Conservation (phyloP, 2,329 filamentous ascomycete species). For the Ceratocystis cubensis region DNA sequence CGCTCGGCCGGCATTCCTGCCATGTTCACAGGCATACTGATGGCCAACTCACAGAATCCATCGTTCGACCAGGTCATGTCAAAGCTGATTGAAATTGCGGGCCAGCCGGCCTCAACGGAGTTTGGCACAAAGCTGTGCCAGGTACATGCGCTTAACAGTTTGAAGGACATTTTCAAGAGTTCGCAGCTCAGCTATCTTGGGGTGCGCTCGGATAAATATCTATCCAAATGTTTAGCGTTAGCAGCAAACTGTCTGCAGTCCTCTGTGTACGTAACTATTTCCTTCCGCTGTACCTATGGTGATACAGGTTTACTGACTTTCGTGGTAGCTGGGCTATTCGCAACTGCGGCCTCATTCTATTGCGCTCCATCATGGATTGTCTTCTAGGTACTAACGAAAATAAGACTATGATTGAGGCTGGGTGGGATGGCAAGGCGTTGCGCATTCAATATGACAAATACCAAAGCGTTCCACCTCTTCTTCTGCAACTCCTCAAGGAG, state of each 20-base stretch:
- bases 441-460: constrained; percentile 60
- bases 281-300: constrained; percentile 12
- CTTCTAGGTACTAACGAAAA: constrained; percentile 65
- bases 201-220: constrained; percentile 57
- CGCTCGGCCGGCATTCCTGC: constrained; percentile 86
- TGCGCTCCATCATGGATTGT: constrained; percentile 71
- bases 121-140: constrained; percentile 64
- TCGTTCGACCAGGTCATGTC: constrained; percentile 54
- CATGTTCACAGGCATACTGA: constrained; percentile 68
- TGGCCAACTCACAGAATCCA: constrained; percentile 45
- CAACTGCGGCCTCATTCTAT: constrained; percentile 82
- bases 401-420: constrained; percentile 47
- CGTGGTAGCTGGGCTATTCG: constrained; percentile 69
- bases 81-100: constrained; percentile 48
- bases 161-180: constrained; percentile 84
- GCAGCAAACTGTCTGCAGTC: constrained; percentile 69
- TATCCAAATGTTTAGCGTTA: constrained; percentile 63
- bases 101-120: constrained; percentile 39
- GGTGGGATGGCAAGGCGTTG: constrained; percentile 51
- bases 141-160: constrained; percentile 86
- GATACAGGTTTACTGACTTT: constrained; percentile 10
- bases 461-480: constrained; percentile 48
- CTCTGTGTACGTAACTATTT: constrained; percentile 46
- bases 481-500: constrained; percentile 49
- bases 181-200: constrained; percentile 62